phyloP scores from a whole-genome alignment of 2,329 filamentous ascomycete genomes.

The Neofusicoccum sp. region DNA sequence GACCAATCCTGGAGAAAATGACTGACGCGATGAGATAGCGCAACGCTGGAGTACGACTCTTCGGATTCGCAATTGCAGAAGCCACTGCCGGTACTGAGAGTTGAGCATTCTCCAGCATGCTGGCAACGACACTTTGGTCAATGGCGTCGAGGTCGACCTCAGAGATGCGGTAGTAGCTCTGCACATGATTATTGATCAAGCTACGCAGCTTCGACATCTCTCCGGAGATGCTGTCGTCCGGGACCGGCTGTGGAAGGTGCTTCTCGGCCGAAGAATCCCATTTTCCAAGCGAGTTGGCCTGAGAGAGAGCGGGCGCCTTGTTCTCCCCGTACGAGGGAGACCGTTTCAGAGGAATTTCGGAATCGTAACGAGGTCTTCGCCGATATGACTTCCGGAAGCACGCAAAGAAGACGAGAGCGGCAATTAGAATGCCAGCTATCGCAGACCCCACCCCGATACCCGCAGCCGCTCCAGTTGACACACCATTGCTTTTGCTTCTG shows the following conservation, averaged over 20 bases:
- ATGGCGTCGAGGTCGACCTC: slow-evolving; percentile 25
- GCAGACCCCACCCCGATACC: slow-evolving; percentile 39
- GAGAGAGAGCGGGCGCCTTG: neutral
- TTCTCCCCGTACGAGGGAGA: neutral
- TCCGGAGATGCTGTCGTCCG: slow-evolving; percentile 31
- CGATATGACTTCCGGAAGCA: slow-evolving; percentile 24
- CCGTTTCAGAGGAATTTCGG: neutral
- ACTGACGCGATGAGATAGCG: slow-evolving; percentile 34
- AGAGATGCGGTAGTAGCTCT: slow-evolving; percentile 34
- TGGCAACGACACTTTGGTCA: slow-evolving; percentile 27
- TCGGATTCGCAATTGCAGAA: slow-evolving; percentile 28
- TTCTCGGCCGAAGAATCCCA: slow-evolving; percentile 8
- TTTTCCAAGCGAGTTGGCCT: neutral
- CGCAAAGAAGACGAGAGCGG: slow-evolving; percentile 25
- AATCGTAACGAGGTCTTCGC: neutral
- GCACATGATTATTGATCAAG: slow-evolving; percentile 37
- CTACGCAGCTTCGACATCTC: slow-evolving; percentile 34
- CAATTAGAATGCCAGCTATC: slow-evolving; percentile 30
- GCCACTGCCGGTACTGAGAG: slow-evolving; percentile 24
- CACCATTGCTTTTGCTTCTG: neutral
- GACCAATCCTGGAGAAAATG: slow-evolving; percentile 26
- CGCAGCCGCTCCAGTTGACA: slow-evolving; percentile 27
- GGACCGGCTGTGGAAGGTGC: slow-evolving; percentile 31
- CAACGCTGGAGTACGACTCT: slow-evolving; percentile 30
- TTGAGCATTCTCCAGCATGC: slow-evolving; percentile 25